Evolutionary conservation across 2,329 filamentous ascomycete genomes (phyloP).

Genomic region (Aspergillus sp.): DNA sequence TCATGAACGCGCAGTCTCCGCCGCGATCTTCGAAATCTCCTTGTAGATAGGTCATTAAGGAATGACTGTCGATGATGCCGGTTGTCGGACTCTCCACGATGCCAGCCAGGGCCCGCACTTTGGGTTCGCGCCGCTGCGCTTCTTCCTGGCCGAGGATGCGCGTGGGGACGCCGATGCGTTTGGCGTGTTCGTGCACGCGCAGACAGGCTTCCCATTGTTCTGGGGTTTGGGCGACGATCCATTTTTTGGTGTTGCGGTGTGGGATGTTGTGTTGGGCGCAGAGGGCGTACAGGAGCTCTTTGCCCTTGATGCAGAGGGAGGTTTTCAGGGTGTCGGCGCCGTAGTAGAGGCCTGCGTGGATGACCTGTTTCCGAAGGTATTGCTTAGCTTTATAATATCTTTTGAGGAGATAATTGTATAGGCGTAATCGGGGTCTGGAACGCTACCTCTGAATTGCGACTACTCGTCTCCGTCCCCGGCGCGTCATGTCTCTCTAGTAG

Average conservation of each 20-base stretch:
- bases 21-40: slow-evolving; percentile 76
- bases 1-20: slow-evolving; percentile 71
- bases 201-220: slow-evolving; percentile 64
- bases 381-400: no score
- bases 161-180: slow-evolving; percentile 65
- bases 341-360: slow-evolving; percentile 95
- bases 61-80: slow-evolving; percentile 87
- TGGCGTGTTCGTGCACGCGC: slow-evolving; percentile 57
- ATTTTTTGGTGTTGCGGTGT: slow-evolving; percentile 79
- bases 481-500: slow-evolving; percentile 77
- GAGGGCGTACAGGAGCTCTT: slow-evolving; percentile 74
- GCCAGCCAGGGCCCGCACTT: slow-evolving; percentile 69
- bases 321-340: slow-evolving; percentile 76
- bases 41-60: slow-evolving; percentile 77
- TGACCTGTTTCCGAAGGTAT: no score
- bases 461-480: slow-evolving; percentile 82
- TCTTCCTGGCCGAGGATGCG: slow-evolving; percentile 68
- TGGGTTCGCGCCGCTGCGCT: slow-evolving; percentile 68
- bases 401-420: no score
- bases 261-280: slow-evolving; percentile 69
- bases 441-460: slow-evolving; percentile 78
- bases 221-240: slow-evolving; percentile 86
- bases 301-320: slow-evolving; percentile 75
- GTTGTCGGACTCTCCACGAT: slow-evolving; percentile 83
- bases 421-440: not conserved